Evolutionary conservation across 768 basidiomycete genomes (phyloP), one percentile per base, ranked within the genome.

Genomic region (Tricholoma furcatifolium): DNA sequence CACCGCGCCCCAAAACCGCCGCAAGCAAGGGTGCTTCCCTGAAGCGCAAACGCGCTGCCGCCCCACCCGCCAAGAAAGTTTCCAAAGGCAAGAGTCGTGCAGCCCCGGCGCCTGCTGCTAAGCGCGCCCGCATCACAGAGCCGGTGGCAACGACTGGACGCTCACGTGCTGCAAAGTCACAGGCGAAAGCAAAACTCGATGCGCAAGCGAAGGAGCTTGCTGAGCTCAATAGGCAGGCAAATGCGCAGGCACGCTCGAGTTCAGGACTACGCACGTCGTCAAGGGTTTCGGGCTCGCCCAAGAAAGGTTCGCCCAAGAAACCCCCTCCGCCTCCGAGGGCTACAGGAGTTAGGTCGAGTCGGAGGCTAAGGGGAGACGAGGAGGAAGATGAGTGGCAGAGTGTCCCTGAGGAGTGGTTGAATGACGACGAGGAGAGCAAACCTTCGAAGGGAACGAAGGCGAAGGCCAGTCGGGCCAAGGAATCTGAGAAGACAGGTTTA

Each of bases 381-480:
- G 65, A 69, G 39, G 76, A 80, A n/a, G 84, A 83, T 3, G 85
- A 82, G 59, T 93, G 90, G 91, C 88, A 93, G 67, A 74, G 80
- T 51, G 78, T 93, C 21, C 91, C 91, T 0, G 78, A 84, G 8
- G 89, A 89, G 61, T 92, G 89, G 90, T 62, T 87, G 53, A 63
- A 75, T 52, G 54, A 35, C 5, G 48, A 54, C 24, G 47, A 52
- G 49, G 47, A 54, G 12, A 45, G 40, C 40, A 61, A 35, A 36
- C 20, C 21, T 5, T 31, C 39, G 11, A 59, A 41, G 43, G 53
- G 27, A 27, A 27, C 20, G 45, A 54, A 50, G 30, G 21, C 50
- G 21, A 56, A 43, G 38, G 51, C 54, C 38, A 49, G 61, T 56
- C 54, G 53, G 57, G 36, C n/a, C 10, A 24, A 38, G 12, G 44